phyloP scores from a whole-genome alignment of 163 green algal genomes.

The Chlorella variabilis region DNA sequence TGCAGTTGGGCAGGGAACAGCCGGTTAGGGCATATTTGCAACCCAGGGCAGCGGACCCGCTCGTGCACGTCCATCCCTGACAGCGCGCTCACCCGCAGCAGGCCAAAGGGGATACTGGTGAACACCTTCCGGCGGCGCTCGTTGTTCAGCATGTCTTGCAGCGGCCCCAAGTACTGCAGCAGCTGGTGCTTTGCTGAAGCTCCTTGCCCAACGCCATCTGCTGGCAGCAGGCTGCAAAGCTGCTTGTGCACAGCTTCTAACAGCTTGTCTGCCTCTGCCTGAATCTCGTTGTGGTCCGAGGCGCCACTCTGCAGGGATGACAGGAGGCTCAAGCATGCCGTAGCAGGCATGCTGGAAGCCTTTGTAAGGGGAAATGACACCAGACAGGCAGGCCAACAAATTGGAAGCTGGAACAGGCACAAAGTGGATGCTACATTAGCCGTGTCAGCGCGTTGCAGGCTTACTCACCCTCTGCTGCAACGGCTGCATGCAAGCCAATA shows the following conservation, averaged over 20 bases:
- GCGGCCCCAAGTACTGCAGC: not conserved
- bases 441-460: too few relatives aligned
- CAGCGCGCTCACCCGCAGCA: constrained; percentile 28
- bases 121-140: not conserved
- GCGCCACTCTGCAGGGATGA: not conserved
- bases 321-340: not conserved
- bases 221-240: too few relatives aligned
- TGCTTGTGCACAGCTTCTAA: too few relatives aligned
- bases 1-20: too few relatives aligned
- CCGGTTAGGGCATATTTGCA: too few relatives aligned
- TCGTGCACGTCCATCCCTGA: too few relatives aligned
- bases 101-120: not conserved
- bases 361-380: too few relatives aligned
- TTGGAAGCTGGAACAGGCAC: too few relatives aligned
- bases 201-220: too few relatives aligned
- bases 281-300: not conserved
- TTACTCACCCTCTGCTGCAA: not conserved
- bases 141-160: constrained; percentile 24
- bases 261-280: not conserved
- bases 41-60: too few relatives aligned
- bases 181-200: not conserved
- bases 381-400: too few relatives aligned
- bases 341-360: not conserved
- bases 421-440: too few relatives aligned
- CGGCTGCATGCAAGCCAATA: not conserved